phyloP scores from a whole-genome alignment of 768 basidiomycete species.

The Lactifluus echinatus region DNA sequence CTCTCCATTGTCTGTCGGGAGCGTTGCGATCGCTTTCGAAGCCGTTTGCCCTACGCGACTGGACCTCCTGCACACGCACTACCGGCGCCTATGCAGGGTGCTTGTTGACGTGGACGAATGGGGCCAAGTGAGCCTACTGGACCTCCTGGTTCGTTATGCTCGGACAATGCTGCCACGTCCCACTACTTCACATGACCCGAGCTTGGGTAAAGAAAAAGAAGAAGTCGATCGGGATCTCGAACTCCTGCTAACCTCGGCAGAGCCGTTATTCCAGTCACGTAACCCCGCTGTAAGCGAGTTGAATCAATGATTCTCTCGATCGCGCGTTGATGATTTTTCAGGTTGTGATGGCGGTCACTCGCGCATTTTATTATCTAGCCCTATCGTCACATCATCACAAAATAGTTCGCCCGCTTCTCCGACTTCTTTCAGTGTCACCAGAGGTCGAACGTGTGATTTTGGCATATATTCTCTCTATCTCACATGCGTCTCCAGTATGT shows the following conservation, averaged over 20 bases:
- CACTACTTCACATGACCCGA: constrained; percentile 27
- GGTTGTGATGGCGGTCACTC: constrained; percentile 74
- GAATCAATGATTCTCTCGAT: background rate
- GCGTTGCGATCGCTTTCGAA: constrained; percentile 78
- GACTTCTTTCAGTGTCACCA: constrained; percentile 57
- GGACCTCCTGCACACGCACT: constrained; percentile 84
- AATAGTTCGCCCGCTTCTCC: constrained; percentile 63
- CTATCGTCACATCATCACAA: constrained; percentile 47
- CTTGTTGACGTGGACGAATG: constrained; percentile 93
- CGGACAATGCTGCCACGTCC: constrained; percentile 75
- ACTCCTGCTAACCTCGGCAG: constrained; percentile 59
- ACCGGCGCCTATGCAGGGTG: constrained; percentile 72
- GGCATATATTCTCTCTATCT: constrained; percentile 60
- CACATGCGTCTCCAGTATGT: constrained; percentile 57
- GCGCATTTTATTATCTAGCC: constrained; percentile 65
- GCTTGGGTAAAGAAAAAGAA: constrained; percentile 32
- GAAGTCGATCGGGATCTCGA: constrained; percentile 74
- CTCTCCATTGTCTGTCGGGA: constrained; percentile 82
- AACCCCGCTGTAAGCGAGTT: constrained; percentile 68
- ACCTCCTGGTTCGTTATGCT: constrained; percentile 74
- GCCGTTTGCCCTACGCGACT: constrained; percentile 79
- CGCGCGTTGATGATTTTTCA: constrained; percentile 24
- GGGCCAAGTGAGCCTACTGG: constrained; percentile 80
- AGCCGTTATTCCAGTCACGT: constrained; percentile 74
- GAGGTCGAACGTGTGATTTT: constrained; percentile 73